These are phyloP conservation scores for Triticum timopheevii DNA, from an alignment of 176 grass and related monocot genomes.

Conservation along the genomic window DNA sequence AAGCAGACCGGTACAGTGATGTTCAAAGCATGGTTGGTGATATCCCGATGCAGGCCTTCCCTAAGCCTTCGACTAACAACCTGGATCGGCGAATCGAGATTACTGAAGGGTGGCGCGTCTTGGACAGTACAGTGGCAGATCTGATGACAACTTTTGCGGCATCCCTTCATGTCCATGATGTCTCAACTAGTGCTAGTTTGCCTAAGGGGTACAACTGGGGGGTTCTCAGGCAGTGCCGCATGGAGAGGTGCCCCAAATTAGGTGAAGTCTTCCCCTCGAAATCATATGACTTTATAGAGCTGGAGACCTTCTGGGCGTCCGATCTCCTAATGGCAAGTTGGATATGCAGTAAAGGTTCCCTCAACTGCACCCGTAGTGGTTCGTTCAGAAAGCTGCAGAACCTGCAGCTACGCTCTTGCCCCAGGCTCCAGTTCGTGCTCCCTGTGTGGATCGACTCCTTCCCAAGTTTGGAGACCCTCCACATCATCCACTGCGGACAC, in stretches of 20 bases:
- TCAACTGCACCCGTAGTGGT: too few relatives aligned
- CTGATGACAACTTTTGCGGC: rapidly evolving
- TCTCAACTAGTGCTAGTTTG: neutral
- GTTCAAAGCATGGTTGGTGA: neutral
- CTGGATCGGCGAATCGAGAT: neutral
- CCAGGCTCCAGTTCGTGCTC: neutral
- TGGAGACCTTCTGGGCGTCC: constrained; percentile 10
- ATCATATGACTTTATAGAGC: rapidly evolving
- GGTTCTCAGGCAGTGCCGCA: neutral
- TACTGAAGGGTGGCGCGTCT: neutral
- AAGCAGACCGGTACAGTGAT: neutral
- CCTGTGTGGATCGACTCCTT: neutral
- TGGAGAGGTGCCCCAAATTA: constrained; percentile 22
- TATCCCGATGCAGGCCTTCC: neutral
- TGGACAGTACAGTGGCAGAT: too few relatives aligned
- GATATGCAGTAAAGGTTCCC: neutral
- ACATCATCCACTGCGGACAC: neutral
- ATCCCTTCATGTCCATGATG: constrained; percentile 1
- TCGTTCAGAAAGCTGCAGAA: neutral
- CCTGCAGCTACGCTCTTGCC: neutral
- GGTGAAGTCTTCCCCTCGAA: neutral
- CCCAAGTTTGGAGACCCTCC: neutral
- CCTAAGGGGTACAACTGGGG: neutral
- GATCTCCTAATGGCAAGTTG: neutral
- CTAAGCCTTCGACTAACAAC: neutral